A percentile compares a stretch with the other conserved stretches of the same genome.
These are phyloP conservation scores for Phialophora chinensis DNA, from an alignment of 2,329 filamentous ascomycete species.

Conservation along the genomic window DNA sequence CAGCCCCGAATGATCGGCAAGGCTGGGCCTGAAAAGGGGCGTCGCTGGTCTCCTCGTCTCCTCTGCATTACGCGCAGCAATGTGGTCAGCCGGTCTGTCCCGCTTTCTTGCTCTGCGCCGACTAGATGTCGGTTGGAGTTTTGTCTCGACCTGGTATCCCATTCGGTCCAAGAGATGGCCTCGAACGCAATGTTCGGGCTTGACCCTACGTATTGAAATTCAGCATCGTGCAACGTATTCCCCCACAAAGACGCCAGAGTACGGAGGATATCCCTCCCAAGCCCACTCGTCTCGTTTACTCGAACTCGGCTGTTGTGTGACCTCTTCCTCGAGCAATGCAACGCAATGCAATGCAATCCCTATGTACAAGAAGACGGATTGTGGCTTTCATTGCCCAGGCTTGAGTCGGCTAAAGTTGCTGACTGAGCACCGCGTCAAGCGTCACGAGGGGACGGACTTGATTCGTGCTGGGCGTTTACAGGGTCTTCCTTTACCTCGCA, in stretches of 20 bases:
- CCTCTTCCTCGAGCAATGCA: no score
- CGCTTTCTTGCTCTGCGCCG: not conserved
- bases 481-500: no score
- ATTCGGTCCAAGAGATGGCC: not conserved
- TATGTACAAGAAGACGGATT: no score
- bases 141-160: not conserved
- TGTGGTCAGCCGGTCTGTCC: not conserved
- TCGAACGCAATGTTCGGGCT: not conserved
- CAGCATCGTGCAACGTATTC: no score
- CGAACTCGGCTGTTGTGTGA: no score
- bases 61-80: not conserved
- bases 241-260: no score
- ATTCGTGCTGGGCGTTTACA: no score
- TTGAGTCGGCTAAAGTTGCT: no score
- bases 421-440: no score
- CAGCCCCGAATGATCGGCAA: not conserved
- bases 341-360: no score
- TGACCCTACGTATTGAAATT: not conserved
- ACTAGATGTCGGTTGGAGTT: not conserved
- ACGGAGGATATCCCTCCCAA: not conserved
- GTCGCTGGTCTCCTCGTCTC: not conserved
- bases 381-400: no score
- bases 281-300: not conserved
- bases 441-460: no score
- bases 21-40: conserved; percentile 8